phyloP scores from a whole-genome alignment of 208 protist species.

The Leishmania turanica region DNA sequence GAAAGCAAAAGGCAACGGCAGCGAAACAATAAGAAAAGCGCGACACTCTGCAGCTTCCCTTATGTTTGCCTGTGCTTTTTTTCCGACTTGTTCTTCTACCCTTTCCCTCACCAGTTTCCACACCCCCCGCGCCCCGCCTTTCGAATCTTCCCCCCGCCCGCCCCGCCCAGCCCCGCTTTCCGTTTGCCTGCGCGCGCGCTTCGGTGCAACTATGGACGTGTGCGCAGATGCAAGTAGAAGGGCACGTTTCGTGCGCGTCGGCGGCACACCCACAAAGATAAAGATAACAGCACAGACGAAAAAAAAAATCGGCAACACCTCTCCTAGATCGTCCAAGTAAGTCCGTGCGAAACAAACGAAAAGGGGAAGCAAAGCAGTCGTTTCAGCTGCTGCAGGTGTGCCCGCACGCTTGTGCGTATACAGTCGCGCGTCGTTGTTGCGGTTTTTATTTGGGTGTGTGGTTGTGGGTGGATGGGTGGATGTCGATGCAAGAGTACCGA shows the following conservation, averaged over 20 bases:
- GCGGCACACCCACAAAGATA: too few relatives aligned
- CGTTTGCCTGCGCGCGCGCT: neutral
- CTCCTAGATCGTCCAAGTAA: too few relatives aligned
- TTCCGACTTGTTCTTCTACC: neutral
- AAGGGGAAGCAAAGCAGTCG: neutral
- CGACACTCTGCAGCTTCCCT: neutral
- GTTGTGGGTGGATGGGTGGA: too few relatives aligned
- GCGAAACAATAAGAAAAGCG: neutral
- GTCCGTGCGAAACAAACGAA: too few relatives aligned
- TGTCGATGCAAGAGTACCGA: neutral
- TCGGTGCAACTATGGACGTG: neutral
- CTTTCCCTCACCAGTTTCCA: too few relatives aligned
- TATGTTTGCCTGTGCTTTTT: neutral
- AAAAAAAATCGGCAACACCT: too few relatives aligned
- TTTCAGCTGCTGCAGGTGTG: neutral
- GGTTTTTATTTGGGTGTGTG: neutral
- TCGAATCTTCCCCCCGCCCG: too few relatives aligned
- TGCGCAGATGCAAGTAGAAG: too few relatives aligned
- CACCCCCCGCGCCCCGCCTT: too few relatives aligned
- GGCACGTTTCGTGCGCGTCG: neutral
- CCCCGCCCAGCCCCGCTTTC: too few relatives aligned
- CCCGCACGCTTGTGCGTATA: neutral
- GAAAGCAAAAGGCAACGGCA: neutral
- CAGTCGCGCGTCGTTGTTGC: neutral
- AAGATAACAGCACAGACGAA: too few relatives aligned